Conservation (phyloP, 306 rosid species). For the Chamaecrista fasciculata region DNA sequence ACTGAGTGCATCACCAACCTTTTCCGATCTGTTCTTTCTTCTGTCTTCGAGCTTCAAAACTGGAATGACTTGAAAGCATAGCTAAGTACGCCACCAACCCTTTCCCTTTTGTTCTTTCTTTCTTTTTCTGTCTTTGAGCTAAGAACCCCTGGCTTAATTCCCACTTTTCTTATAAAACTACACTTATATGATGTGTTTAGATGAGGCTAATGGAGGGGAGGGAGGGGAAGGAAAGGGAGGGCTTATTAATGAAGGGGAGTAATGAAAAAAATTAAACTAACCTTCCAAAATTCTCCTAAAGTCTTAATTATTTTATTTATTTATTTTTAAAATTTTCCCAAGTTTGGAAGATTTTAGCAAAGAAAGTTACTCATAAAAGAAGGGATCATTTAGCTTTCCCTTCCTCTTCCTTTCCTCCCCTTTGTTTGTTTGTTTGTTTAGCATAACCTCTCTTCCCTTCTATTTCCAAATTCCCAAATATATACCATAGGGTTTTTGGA, state of each 20-base stretch:
- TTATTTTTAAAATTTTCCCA: too few relatives aligned
- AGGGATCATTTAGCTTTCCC: background rate
- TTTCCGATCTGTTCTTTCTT: too few relatives aligned
- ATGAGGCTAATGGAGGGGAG: background rate
- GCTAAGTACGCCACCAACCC: conserved; percentile 34
- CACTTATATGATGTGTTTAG: background rate
- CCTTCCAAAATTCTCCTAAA: background rate
- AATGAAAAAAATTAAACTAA: background rate
- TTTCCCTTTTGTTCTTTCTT: background rate
- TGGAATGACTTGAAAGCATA: conserved; percentile 28
- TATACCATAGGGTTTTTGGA: background rate
- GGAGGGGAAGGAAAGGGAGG: background rate
- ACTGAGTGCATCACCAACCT: conserved; percentile 41
- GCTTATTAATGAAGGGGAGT: background rate
- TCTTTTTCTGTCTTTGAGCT: background rate
- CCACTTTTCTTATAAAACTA: background rate
- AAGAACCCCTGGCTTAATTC: background rate
- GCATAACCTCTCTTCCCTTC: background rate
- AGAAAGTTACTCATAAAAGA: background rate
- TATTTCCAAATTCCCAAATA: background rate
- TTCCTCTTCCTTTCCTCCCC: background rate
- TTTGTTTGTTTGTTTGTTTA: background rate
- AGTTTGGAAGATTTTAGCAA: background rate
- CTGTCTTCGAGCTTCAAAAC: background rate
- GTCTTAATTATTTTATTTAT: too few relatives aligned